These are phyloP conservation scores for Suaeda aralocaspica DNA, from an alignment of 148 eudicot genomes.

Conservation along the genomic window DNA sequence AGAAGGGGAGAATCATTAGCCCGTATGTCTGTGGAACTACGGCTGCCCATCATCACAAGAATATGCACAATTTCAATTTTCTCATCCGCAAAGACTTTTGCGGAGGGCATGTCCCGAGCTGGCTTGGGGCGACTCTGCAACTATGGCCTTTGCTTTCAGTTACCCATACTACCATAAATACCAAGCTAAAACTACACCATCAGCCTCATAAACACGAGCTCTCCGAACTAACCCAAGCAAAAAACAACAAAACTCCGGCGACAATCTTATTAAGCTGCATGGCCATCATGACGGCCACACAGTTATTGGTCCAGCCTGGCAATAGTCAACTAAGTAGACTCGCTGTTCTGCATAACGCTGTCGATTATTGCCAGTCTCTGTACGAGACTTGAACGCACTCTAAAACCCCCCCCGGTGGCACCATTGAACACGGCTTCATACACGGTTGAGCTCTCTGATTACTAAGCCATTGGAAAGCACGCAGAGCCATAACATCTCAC, in stretches of 20 bases:
- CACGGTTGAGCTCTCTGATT: no score
- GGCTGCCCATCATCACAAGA: slow-evolving; percentile 37
- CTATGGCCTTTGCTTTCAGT: neutral
- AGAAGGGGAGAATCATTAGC: slow-evolving; percentile 45
- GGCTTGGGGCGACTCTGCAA: slow-evolving; percentile 79
- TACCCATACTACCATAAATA: no score
- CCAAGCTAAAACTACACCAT: neutral
- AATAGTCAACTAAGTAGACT: slow-evolving; percentile 46
- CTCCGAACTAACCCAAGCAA: neutral
- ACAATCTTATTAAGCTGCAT: no score
- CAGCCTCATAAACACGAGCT: no score
- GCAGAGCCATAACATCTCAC: no score
- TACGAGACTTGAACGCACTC: slow-evolving; percentile 57
- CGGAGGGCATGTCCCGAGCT: slow-evolving; percentile 38
- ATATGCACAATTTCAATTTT: slow-evolving; percentile 62
- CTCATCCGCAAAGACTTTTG: slow-evolving; percentile 46
- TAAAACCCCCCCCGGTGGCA: no score
- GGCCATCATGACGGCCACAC: no score
- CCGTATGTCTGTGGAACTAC: slow-evolving; percentile 48
- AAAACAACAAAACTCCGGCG: slow-evolving; percentile 30
- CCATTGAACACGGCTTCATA: no score
- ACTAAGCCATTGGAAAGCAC: no score
- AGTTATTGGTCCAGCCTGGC: slow-evolving; percentile 33
- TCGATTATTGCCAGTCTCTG: slow-evolving; percentile 49
- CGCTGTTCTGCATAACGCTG: slow-evolving; percentile 43